Evolutionary conservation across 495 filamentous ascomycete genomes (phyloP).

Genomic region (Xylaria cubensis): DNA sequence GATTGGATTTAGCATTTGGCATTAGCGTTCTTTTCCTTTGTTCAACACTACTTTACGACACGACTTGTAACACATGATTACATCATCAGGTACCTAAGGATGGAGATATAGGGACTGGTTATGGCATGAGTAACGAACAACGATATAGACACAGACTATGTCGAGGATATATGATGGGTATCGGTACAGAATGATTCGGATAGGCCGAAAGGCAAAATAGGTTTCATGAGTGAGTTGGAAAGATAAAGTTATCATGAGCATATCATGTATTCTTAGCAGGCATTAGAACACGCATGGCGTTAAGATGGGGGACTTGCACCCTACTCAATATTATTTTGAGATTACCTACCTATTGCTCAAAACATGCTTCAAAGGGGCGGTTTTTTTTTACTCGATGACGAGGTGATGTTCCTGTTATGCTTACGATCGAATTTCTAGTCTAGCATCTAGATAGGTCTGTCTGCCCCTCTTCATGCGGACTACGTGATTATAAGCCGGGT

Average conservation of each 20-base stretch:
- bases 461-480: not conserved
- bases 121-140: not conserved
- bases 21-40: not conserved
- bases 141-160: not conserved
- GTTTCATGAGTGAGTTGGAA: not conserved
- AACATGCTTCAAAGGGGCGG: not conserved
- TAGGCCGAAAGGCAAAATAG: not conserved
- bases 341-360: not conserved
- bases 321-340: not conserved
- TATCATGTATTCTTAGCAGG: not conserved
- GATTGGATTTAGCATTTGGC: not conserved
- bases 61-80: not conserved
- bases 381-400: not conserved
- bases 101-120: not conserved
- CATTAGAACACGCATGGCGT: constrained; percentile 10
- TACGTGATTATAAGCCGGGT: not conserved
- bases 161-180: not conserved
- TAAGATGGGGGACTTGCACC: not conserved
- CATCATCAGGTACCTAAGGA: not conserved
- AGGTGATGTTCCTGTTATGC: not conserved
- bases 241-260: not conserved
- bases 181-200: not conserved
- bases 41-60: not conserved
- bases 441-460: not conserved
- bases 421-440: not conserved